phyloP scores from a whole-genome alignment of 2,329 filamentous ascomycete species.

The Calonectria crousiana region DNA sequence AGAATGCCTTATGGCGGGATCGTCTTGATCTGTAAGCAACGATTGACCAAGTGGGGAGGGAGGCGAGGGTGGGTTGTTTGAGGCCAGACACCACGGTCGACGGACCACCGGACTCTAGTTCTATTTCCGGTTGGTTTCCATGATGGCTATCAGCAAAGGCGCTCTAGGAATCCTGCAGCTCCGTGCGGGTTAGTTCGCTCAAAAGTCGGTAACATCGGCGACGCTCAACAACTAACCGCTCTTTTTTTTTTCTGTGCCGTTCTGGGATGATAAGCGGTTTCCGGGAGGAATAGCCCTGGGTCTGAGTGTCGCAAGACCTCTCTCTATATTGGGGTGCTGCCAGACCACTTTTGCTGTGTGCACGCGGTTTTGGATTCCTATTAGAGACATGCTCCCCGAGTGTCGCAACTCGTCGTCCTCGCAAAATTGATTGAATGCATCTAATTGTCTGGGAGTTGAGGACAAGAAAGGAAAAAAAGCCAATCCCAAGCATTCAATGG shows the following conservation, averaged over 20 bases:
- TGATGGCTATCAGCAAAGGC: not conserved
- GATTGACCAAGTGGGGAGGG: not conserved
- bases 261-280: not conserved
- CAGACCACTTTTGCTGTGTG: not conserved
- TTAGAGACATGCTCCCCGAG: not conserved
- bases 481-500: not conserved
- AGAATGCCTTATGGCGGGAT: not conserved
- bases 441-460: not conserved
- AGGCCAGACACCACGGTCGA: not conserved
- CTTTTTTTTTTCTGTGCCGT: not conserved
- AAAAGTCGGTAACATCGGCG: not conserved
- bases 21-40: not conserved
- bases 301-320: not conserved
- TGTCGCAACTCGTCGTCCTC: not conserved
- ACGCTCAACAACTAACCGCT: not conserved
- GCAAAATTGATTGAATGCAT: not conserved
- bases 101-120: not conserved
- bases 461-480: not conserved
- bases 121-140: not conserved
- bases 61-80: not conserved
- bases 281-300: not conserved
- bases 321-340: not conserved
- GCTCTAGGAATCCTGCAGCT: not conserved
- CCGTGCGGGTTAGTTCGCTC: not conserved
- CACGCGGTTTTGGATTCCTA: not conserved